phyloP scores from a whole-genome alignment of 805 yeast genomes.

The Ogataea pignaliae region DNA sequence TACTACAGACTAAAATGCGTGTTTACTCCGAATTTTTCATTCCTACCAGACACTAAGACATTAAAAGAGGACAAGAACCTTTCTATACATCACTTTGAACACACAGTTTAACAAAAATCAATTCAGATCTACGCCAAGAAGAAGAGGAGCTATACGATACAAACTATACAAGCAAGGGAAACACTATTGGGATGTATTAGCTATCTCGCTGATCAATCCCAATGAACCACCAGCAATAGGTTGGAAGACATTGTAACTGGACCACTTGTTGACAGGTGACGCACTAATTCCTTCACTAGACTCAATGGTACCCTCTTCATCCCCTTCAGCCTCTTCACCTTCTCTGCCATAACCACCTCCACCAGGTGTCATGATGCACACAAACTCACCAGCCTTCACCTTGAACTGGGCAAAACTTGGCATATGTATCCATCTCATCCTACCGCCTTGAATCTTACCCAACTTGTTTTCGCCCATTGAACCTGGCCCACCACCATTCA shows the following conservation, averaged over 20 bases:
- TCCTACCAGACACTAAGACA: no score
- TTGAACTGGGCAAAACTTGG: slow-evolving; percentile 35
- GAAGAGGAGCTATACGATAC: no score
- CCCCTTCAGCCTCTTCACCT: slow-evolving; percentile 31
- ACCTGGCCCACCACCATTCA: slow-evolving; percentile 50
- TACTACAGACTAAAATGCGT: no score
- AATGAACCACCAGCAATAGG: slow-evolving; percentile 21
- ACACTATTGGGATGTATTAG: slow-evolving; percentile 14
- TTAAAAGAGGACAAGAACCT: no score
- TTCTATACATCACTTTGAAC: no score
- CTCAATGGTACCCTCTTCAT: slow-evolving; percentile 7
- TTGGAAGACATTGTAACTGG: no score
- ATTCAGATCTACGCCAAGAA: no score
- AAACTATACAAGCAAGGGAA: no score
- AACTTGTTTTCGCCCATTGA: slow-evolving; percentile 39
- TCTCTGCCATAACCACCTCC: slow-evolving; percentile 41
- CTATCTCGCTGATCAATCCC: slow-evolving; percentile 13
- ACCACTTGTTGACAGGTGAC: no score
- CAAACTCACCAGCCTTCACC: slow-evolving; percentile 33
- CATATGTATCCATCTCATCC: slow-evolving; percentile 28
- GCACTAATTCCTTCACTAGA: slow-evolving; percentile 2
- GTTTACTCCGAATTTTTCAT: no score
- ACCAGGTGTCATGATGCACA: slow-evolving; percentile 36
- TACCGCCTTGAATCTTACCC: slow-evolving; percentile 26
- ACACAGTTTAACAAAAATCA: no score